phyloP scores from a whole-genome alignment of 23 red algal genomes.

The Agarophyton chilense region DNA sequence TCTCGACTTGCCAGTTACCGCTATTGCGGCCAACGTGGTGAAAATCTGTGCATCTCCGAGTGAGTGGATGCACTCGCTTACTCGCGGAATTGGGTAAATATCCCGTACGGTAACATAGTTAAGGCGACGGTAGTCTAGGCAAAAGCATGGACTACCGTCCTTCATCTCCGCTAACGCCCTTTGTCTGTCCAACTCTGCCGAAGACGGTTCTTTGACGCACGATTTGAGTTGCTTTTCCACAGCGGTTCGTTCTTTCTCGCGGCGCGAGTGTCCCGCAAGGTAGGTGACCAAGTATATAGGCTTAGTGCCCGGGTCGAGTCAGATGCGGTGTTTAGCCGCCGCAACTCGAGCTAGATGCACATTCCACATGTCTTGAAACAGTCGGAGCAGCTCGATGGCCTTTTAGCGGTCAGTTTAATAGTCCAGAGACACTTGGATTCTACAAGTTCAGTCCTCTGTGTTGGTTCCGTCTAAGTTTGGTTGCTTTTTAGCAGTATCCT shows the following conservation, averaged over 20 bases:
- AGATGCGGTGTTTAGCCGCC: slow-evolving; percentile 5
- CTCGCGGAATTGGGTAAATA: slow-evolving; percentile 16
- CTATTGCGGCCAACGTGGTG: slow-evolving; percentile 10
- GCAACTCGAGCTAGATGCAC: not conserved
- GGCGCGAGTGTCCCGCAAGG: not conserved
- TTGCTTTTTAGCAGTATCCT: not conserved
- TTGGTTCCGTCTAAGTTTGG: no score
- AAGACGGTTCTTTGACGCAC: slow-evolving; percentile 11
- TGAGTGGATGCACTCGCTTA: slow-evolving; percentile 31
- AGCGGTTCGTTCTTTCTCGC: not conserved
- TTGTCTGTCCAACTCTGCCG: not conserved
- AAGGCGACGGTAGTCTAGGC: slow-evolving; percentile 29
- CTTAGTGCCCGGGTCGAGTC: not conserved
- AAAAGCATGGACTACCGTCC: slow-evolving; percentile 27
- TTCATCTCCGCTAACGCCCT: slow-evolving; percentile 2
- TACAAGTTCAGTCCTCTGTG: not conserved
- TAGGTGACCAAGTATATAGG: not conserved
- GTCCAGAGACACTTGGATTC: not conserved
- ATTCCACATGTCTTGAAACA: slow-evolving; percentile 7
- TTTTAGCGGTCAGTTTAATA: not conserved
- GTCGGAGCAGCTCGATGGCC: not conserved
- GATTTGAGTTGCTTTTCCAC: not conserved
- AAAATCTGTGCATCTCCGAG: slow-evolving; percentile 28
- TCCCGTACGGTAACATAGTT: slow-evolving; percentile 12
- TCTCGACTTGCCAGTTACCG: not conserved